Base-by-base conservation (phyloP, 1,139 yeast genomes). In the Suhomyces taliae region DNA sequence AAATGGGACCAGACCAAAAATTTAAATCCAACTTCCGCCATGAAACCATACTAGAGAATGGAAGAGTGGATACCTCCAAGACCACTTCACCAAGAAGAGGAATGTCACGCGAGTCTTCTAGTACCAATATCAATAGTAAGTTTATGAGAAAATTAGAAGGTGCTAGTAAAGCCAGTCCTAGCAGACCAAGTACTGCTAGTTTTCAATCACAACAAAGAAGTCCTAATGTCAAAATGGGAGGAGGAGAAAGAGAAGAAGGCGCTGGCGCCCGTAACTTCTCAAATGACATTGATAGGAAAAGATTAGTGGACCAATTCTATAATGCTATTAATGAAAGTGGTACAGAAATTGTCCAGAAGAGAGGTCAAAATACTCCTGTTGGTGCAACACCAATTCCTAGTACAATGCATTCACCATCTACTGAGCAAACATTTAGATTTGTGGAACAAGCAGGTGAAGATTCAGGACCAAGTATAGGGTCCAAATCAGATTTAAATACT, bases 301-400 rank as follows among this genome's bases (percentile, higher is more conserved):
- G 76, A 37, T 57, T 74, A 47, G 78, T 72, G 48, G 76, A 72
- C 53, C 78, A 72, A 51, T 74, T 74, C 54, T 73, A 69, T 55
- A 67, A 57, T 40, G 48, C 59, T 47, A 47, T 51, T 48, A 54
- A 54, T 44, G 55, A 54, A 19, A 47, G 44, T n/a, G 34, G 41
- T 34, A 27, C 43, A 10, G 45, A 45, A 14, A 34, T 48, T 42
- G 41, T 38, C 8, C 45, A 37, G 46, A 34, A 45, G 36, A 37
- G 45, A 19, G 31, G 39, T 36, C 34, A 33, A n/a, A 32, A 11
- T 12, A 41, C 45, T 6, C 42, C 45, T 1, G 41, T 9, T 5
- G 39, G 38, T 7, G 36, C 15, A 6, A 40, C 46, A 8, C 45
- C 49, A 10, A 15, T 37, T 2, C 39, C 36, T 26, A 40, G 42